Conservation (phyloP, 495 filamentous ascomycete species). For the Extremus antarcticus region DNA sequence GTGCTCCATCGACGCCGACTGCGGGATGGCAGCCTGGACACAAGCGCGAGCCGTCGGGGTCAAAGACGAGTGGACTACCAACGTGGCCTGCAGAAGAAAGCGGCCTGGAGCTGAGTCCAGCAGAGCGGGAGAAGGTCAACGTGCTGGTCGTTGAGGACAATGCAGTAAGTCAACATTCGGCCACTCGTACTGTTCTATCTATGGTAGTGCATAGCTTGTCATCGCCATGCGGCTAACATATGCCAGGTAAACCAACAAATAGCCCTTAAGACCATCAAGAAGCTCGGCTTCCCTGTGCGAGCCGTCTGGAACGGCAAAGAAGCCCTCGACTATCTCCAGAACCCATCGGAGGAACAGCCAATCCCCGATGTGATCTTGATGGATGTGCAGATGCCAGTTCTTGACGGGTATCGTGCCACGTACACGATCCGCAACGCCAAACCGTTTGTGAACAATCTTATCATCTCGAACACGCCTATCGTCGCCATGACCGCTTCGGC, state of each 20-base stretch:
- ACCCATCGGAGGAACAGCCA: constrained; percentile 24
- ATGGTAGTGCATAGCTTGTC: neutral
- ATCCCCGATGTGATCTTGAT: constrained; percentile 72
- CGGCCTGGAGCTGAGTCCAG: constrained; percentile 24
- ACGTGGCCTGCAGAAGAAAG: constrained; percentile 1
- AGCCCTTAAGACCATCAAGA: constrained; percentile 60
- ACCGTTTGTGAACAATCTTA: constrained; percentile 42
- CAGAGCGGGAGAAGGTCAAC: constrained; percentile 45
- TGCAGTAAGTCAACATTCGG: constrained; percentile 41
- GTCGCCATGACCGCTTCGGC: constrained; percentile 76
- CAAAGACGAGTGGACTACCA: neutral
- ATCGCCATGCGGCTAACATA: too few species aligned
- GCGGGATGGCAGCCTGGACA: constrained; percentile 23
- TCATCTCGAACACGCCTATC: constrained; percentile 50
- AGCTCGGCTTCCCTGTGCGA: constrained; percentile 59
- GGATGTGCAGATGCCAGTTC: constrained; percentile 74
- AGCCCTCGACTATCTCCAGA: constrained; percentile 53
- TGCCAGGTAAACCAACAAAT: constrained; percentile 52
- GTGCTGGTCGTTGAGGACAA: constrained; percentile 77
- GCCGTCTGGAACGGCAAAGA: constrained; percentile 68
- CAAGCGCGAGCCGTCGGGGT: constrained; percentile 26
- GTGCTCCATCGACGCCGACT: constrained; percentile 26
- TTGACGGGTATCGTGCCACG: constrained; percentile 70
- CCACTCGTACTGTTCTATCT: neutral
- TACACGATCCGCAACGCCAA: constrained; percentile 53